Conservation (phyloP, 1,139 yeast genomes). For the Arxiozyma slooffiae region DNA sequence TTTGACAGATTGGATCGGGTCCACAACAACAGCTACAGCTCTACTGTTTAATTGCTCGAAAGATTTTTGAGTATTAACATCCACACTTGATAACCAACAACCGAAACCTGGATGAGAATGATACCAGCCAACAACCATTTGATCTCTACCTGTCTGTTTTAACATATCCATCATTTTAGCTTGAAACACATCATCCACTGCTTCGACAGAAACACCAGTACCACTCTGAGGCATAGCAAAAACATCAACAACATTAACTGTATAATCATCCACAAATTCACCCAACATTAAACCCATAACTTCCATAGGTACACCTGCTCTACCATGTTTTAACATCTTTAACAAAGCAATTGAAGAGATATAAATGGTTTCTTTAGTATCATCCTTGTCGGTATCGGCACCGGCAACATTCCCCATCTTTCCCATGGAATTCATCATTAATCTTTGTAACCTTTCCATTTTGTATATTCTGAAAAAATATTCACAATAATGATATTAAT, state of each 20-base stretch:
- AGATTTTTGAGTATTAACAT: slow-evolving; percentile 94
- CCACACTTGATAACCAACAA: slow-evolving; percentile 97
- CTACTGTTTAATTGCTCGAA: slow-evolving; percentile 91
- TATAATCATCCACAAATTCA: slow-evolving; percentile 93
- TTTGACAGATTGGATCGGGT: slow-evolving; percentile 95
- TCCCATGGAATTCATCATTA: slow-evolving; percentile 36
- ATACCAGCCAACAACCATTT: slow-evolving; percentile 99
- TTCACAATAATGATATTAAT: too few relatives aligned
- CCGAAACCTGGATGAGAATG: slow-evolving; percentile 99
- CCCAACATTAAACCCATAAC: slow-evolving; percentile 99
- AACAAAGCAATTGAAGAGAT: slow-evolving; percentile 89
- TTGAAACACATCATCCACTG: slow-evolving; percentile 98
- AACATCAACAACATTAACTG: slow-evolving; percentile 93
- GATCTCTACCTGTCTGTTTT: slow-evolving; percentile 95
- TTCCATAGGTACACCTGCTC: slow-evolving; percentile 99
- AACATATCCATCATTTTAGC: slow-evolving; percentile 99
- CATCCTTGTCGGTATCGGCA: slow-evolving; percentile 63
- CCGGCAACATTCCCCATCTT: slow-evolving; percentile 39
- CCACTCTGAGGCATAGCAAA: slow-evolving; percentile 99
- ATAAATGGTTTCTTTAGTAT: slow-evolving; percentile 92
- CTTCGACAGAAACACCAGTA: slow-evolving; percentile 98
- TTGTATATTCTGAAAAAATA: neutral
- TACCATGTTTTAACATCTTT: slow-evolving; percentile 94
- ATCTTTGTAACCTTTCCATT: slow-evolving; percentile 71
- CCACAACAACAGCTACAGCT: slow-evolving; percentile 96